These are phyloP conservation scores for Amyloporia xantha DNA, from an alignment of 768 basidiomycete species.

Conservation along the genomic window DNA sequence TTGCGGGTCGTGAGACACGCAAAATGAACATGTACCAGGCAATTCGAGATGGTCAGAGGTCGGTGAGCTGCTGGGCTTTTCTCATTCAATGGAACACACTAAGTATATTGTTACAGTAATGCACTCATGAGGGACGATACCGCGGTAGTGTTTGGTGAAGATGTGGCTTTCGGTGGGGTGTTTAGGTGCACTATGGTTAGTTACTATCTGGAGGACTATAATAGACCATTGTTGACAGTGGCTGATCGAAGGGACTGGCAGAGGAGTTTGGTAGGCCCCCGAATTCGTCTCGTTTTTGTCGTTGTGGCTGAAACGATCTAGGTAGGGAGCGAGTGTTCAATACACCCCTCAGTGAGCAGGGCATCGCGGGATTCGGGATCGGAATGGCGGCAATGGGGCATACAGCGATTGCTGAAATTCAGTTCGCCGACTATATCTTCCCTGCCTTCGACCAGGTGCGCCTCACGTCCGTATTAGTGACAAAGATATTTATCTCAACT, in stretches of 20 bases:
- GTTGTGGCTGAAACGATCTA: slow-evolving; percentile 21
- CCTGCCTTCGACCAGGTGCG: slow-evolving; percentile 90
- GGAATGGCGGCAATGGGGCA: slow-evolving; percentile 91
- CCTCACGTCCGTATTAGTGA: not conserved
- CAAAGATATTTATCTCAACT: not conserved
- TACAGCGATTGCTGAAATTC: slow-evolving; percentile 91
- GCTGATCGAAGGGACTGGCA: slow-evolving; percentile 58
- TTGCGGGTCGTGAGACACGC: slow-evolving; percentile 78
- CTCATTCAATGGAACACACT: too few relatives aligned
- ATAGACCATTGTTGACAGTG: not conserved
- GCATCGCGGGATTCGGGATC: slow-evolving; percentile 92
- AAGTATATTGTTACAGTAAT: too few relatives aligned
- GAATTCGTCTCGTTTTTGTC: not conserved
- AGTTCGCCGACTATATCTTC: slow-evolving; percentile 87
- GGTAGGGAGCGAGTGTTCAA: slow-evolving; percentile 93
- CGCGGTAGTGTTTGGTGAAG: slow-evolving; percentile 86
- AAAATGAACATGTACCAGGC: slow-evolving; percentile 97
- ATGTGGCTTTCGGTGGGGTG: slow-evolving; percentile 91
- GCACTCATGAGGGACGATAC: slow-evolving; percentile 80
- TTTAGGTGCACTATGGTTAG: slow-evolving; percentile 87
- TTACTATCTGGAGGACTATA: not conserved
- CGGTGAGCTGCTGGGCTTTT: too few relatives aligned
- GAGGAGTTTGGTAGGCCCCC: slow-evolving; percentile 69
- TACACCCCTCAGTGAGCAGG: slow-evolving; percentile 88
- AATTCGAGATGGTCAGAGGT: slow-evolving; percentile 86